Evolutionary conservation across 108 stramenopile species (phyloP).

Genomic region (Fragilaria crotonensis): DNA sequence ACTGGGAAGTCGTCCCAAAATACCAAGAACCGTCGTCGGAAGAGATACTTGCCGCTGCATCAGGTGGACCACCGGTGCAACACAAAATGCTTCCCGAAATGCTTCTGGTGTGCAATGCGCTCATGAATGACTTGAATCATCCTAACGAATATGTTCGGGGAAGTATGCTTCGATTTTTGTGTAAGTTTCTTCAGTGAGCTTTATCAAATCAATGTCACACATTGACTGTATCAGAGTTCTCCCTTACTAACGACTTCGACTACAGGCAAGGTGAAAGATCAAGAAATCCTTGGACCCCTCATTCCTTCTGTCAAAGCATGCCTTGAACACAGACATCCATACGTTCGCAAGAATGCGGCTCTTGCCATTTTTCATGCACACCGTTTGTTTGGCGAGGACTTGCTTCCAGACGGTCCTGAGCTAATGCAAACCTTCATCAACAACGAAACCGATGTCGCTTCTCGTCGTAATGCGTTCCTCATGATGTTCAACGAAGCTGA

Average conservation of each 20-base stretch:
- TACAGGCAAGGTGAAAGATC: slow-evolving; percentile 84
- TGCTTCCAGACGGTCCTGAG: slow-evolving; percentile 97
- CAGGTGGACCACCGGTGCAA: slow-evolving; percentile 58
- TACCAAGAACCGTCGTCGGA: slow-evolving; percentile 82
- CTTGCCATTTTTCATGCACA: slow-evolving; percentile 92
- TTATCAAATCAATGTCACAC: no score
- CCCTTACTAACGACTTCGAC: not conserved
- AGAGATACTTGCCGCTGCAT: slow-evolving; percentile 55
- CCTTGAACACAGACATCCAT: slow-evolving; percentile 94
- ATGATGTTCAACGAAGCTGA: slow-evolving; percentile 98
- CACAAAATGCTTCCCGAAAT: slow-evolving; percentile 97
- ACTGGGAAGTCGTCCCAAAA: slow-evolving; percentile 99
- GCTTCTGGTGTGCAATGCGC: slow-evolving; percentile 98
- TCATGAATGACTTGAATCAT: slow-evolving; percentile 98
- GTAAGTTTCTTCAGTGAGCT: slow-evolving; percentile 17
- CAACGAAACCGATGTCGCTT: slow-evolving; percentile 85
- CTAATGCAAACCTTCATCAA: slow-evolving; percentile 84
- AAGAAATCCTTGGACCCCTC: slow-evolving; percentile 95
- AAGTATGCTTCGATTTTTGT: slow-evolving; percentile 96
- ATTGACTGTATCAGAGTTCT: no score
- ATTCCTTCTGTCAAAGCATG: slow-evolving; percentile 91
- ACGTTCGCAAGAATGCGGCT: slow-evolving; percentile 98
- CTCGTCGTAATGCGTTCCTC: slow-evolving; percentile 97
- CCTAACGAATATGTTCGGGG: slow-evolving; percentile 99
- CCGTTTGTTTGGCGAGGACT: slow-evolving; percentile 77